A percentile compares a stretch with the other conserved stretches of the same genome.
Conservation (phyloP, 371 early-diverging fungal genomes). For the Circinella minor region DNA sequence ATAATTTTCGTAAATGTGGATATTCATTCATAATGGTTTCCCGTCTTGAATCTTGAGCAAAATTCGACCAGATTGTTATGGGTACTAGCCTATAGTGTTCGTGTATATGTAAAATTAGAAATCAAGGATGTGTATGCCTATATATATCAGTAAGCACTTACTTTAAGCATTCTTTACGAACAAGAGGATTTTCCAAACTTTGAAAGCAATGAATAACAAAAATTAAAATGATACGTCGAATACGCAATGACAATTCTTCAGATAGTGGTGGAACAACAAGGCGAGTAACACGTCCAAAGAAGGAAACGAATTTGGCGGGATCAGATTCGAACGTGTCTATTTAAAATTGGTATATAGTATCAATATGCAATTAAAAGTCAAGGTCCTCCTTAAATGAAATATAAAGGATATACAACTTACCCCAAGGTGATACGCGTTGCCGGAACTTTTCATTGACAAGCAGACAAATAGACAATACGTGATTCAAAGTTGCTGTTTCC, state of each 20-base stretch:
- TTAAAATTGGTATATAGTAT: background rate
- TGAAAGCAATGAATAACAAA: conserved; percentile 83
- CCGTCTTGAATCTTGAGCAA: conserved; percentile 51
- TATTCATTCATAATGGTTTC: conserved; percentile 62
- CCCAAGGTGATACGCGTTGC: conserved; percentile 66
- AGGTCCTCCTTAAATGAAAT: background rate
- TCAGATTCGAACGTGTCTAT: conserved; percentile 57
- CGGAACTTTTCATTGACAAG: conserved; percentile 88
- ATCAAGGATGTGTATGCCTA: background rate
- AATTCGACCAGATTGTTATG: conserved; percentile 74
- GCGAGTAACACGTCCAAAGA: conserved; percentile 62
- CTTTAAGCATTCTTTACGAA: conserved; percentile 78
- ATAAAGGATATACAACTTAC: conserved; percentile 26
- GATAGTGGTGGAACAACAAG: conserved; percentile 36
- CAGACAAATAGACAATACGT: conserved; percentile 79
- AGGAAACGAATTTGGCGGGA: conserved; percentile 56
- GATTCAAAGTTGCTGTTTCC: conserved; percentile 50
- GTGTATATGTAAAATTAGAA: no score
- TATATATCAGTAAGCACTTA: conserved; percentile 17
- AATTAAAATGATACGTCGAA: conserved; percentile 57
- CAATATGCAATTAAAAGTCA: background rate
- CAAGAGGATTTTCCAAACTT: conserved; percentile 75
- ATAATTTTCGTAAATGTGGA: conserved; percentile 67
- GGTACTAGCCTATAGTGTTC: conserved; percentile 59
- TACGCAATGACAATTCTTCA: conserved; percentile 34